Base-by-base conservation (phyloP, 2,329 filamentous ascomycete genomes). In the Dendrostoma leiphaemia region DNA sequence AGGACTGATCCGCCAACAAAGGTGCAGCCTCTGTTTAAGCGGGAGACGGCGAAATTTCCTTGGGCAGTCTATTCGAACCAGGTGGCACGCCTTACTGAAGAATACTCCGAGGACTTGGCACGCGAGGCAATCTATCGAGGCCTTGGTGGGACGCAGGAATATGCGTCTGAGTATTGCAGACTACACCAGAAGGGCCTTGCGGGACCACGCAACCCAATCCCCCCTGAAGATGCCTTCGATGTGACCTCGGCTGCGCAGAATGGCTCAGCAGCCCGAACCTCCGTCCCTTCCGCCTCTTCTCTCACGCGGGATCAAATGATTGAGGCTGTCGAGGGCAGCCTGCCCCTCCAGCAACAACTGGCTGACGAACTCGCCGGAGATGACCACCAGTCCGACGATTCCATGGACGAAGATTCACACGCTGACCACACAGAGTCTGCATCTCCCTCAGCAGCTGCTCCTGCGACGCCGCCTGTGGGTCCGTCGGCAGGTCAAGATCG, bases 71-170 rank as follows among this genome's bases (percentile, higher is more conserved):
- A 69, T 43, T 44, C 62, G 21, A 58, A 64, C 9, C 61, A 76
- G 13, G 65, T 70, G 26, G 45, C 49, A 35, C 55, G 49, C 7
- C 48, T 66, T 6, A 44, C 48, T 8, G 74, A 75, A 51, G 78
- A 77, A 1, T 83, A 75, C 55, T 76, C 84, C 19, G 74, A 80
- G 40, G 81, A 83, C 12, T 75, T 97, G 49, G 87, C 82, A 6
- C 79, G 82, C 29, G 93, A 97, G 70, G 91, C 90, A 28, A 74
- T 94, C 0, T 97, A 90, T 68, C 85, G 93, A 51, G 90, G 90
- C 63, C 88, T 90, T 64, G 90, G n/a, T n/a, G n/a, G 90, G 53
- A 80, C 81, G 50, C 63, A 71, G 4, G 67, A 73, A 2, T 72
- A 76, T 24, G 85, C 90, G 6, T 75, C 78, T 31, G 89, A 94